phyloP scores from a whole-genome alignment of 1,284 basidiomycete genomes.

The Xanthoconium separans region DNA sequence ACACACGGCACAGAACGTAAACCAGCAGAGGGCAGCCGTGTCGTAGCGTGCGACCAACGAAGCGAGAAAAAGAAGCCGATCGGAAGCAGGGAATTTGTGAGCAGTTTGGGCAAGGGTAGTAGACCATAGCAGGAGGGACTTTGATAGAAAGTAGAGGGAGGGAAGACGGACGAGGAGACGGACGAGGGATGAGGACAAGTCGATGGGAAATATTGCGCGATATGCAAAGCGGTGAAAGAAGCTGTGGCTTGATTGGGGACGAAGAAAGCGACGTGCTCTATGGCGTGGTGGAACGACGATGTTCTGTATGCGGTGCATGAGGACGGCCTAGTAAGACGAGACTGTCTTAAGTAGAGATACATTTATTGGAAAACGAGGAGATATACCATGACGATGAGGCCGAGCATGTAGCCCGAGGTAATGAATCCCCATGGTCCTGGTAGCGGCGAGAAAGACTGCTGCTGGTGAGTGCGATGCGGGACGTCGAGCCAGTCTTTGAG shows the following conservation, averaged over 20 bases:
- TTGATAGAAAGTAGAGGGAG: slow-evolving; percentile 57
- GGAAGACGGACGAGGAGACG: slow-evolving; percentile 60
- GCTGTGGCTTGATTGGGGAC: slow-evolving; percentile 14
- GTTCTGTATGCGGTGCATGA: slow-evolving; percentile 73
- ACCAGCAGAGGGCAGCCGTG: slow-evolving; percentile 69
- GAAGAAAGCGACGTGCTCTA: slow-evolving; percentile 28
- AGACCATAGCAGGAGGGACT: slow-evolving; percentile 54
- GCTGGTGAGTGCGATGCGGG: background rate
- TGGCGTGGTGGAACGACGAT: slow-evolving; percentile 68
- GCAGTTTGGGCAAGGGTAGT: slow-evolving; percentile 58
- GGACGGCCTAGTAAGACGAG: slow-evolving; percentile 47
- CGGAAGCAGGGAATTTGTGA: slow-evolving; percentile 36
- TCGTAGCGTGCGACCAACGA: slow-evolving; percentile 49
- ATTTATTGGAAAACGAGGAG: background rate
- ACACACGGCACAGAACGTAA: slow-evolving; percentile 66
- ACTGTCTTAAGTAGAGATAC: slow-evolving; percentile 1
- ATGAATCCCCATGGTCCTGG: slow-evolving; percentile 68
- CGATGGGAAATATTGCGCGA: slow-evolving; percentile 53
- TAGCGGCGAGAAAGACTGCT: slow-evolving; percentile 23
- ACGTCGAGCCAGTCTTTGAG: slow-evolving; percentile 2
- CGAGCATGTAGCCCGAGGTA: slow-evolving; percentile 67
- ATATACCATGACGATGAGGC: slow-evolving; percentile 58
- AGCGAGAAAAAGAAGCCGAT: slow-evolving; percentile 38
- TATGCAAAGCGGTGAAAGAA: slow-evolving; percentile 35
- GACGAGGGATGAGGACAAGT: slow-evolving; percentile 58